Base-by-base conservation (phyloP, 495 filamentous ascomycete genomes). In the Xanthoparmelia taractica region DNA sequence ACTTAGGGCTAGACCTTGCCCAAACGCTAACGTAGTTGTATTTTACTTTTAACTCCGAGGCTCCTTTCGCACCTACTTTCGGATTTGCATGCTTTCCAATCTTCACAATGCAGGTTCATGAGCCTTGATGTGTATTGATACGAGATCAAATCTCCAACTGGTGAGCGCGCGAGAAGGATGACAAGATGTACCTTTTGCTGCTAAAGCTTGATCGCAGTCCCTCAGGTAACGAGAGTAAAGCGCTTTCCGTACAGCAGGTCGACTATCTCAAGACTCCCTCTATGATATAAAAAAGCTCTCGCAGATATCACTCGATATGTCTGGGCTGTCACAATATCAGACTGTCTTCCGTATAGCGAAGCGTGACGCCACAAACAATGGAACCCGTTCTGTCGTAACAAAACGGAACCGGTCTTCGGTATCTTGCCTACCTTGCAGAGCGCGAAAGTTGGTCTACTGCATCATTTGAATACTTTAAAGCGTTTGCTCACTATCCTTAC, bases 321-420 rank as follows among this genome's bases (percentile, higher is more conserved):
- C 47, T 55, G 18, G n/a, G 57, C 33, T 60, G 27, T 65, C 59
- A 54, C 54, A 57, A 56, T 31, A 59, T 33, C 62, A 59, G 34
- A 31, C 52, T 50, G 34, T 58, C 20, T 64, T 59, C 56, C 38
- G 57, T 18, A 31, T 55, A 8, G 41, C 57, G 17, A 60, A 65
- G 36, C 63, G 31, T 34, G 43, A 41, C 18, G 2, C 20, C 29
- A n/a, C 45, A 6, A 72, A 38, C 63, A 67, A 34, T 69, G 72
- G 61, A 70, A 69, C 29, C 68, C 71, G 37, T 15, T 27, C 12
- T 12, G 12, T 6, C 2, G 11, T 31, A 3, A 38, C 13, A 4
- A 75, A 75, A 67, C 73, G 76, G 23, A 78, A 76, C 59, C 69
- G 75, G 45, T 71, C 70, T 36, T 72, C 75, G n/a, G 68, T 75